Conservation (phyloP, 129 eudicot species). For the Mikania micrantha region DNA sequence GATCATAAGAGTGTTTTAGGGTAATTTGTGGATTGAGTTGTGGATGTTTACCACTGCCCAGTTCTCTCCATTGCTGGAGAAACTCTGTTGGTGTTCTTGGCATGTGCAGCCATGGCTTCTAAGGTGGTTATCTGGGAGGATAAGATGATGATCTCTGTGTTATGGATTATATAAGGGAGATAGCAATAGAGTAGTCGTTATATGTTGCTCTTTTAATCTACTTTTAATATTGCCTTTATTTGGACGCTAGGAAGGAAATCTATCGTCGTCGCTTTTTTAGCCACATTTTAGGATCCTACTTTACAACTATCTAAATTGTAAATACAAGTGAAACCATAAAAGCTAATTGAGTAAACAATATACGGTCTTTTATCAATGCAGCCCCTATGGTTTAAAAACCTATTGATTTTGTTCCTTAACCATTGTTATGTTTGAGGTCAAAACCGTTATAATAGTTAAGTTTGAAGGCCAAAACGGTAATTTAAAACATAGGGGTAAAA, state of each 20-base stretch:
- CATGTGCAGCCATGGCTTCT: constrained; percentile 35
- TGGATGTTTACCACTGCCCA: constrained; percentile 71
- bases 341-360: too few species aligned
- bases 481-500: too few species aligned
- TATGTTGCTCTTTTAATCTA: constrained; percentile 20
- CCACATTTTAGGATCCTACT: constrained; percentile 7
- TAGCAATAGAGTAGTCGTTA: constrained; percentile 10
- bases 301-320: not conserved
- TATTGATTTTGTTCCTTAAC: too few species aligned
- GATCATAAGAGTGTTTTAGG: not conserved
- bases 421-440: too few species aligned
- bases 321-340: not conserved
- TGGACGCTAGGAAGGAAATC: constrained; percentile 16
- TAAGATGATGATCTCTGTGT: constrained; percentile 23
- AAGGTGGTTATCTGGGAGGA: constrained; percentile 11
- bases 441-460: too few species aligned
- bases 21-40: not conserved
- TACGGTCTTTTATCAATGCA: too few species aligned
- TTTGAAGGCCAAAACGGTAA: too few species aligned
- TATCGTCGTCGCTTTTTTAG: constrained; percentile 25
- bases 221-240: constrained; percentile 14
- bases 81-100: constrained; percentile 38
- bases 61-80: constrained; percentile 99
- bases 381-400: too few species aligned
- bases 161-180: constrained; percentile 28